phyloP scores from a whole-genome alignment of 768 basidiomycete genomes.

The Pulveroboletus sp. region DNA sequence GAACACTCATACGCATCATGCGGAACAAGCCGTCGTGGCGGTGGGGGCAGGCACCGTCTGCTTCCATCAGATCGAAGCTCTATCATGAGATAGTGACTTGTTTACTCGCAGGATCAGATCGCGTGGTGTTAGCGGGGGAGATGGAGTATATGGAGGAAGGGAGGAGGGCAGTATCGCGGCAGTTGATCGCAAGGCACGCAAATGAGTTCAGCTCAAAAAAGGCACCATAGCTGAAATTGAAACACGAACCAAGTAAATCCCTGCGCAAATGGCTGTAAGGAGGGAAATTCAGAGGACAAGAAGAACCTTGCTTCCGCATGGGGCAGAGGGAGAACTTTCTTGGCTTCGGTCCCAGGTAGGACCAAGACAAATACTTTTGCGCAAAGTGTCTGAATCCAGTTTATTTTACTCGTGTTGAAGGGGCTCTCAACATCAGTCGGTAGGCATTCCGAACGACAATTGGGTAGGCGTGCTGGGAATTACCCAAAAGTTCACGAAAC shows the following conservation, averaged over 20 bases:
- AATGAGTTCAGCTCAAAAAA: neutral
- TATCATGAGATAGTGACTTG: neutral
- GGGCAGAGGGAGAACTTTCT: no score
- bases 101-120: constrained; percentile 10
- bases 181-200: neutral
- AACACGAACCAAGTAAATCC: no score
- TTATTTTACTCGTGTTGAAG: no score
- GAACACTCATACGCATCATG: neutral
- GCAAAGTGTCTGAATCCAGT: no score
- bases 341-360: no score
- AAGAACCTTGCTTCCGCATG: no score
- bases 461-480: no score
- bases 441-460: no score
- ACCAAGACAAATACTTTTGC: no score
- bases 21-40: neutral
- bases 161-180: neutral
- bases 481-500: no score
- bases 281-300: neutral
- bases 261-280: no score
- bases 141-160: neutral
- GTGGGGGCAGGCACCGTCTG: neutral
- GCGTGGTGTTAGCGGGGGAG: constrained; percentile 1
- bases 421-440: no score
- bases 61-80: constrained; percentile 4
- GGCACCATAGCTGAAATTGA: neutral